Percentiles rank a stretch among this genome's conserved stretches.
Evolutionary conservation across 768 basidiomycete species (phyloP).

Genomic region (Leccinum rimulosum): DNA sequence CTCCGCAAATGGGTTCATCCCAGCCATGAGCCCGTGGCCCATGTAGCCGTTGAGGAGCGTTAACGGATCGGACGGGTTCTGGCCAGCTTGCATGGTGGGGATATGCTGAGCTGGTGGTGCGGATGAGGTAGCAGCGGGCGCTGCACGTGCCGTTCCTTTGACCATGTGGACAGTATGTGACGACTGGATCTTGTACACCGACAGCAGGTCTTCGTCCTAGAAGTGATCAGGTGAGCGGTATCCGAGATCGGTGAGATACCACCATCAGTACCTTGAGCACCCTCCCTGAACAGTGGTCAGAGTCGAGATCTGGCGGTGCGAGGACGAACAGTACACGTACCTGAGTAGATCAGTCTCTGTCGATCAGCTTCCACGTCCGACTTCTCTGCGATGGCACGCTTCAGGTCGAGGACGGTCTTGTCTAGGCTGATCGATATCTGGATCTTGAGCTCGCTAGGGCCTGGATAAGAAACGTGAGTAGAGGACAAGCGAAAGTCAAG

Average conservation of each 20-base stretch:
- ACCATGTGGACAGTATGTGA: slow-evolving; percentile 93
- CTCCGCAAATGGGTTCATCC: slow-evolving; percentile 88
- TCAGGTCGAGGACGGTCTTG: slow-evolving; percentile 89
- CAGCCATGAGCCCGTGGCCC: slow-evolving; percentile 78
- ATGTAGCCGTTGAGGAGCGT: slow-evolving; percentile 77
- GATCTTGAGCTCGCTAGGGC: slow-evolving; percentile 91
- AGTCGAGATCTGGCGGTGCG: neutral
- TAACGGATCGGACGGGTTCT: slow-evolving; percentile 84
- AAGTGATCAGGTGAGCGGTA: slow-evolving; percentile 7
- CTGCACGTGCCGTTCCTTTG: slow-evolving; percentile 65
- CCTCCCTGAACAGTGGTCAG: slow-evolving; percentile 43
- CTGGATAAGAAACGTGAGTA: slow-evolving; percentile 31
- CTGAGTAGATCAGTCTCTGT: slow-evolving; percentile 92
- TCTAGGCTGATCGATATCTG: slow-evolving; percentile 77
- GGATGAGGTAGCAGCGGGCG: slow-evolving; percentile 38
- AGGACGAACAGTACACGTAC: slow-evolving; percentile 37
- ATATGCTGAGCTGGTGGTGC: slow-evolving; percentile 43
- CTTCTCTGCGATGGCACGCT: slow-evolving; percentile 82
- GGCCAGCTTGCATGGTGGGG: slow-evolving; percentile 88
- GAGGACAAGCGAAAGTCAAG: neutral
- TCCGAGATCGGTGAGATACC: neutral
- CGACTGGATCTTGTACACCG: slow-evolving; percentile 87
- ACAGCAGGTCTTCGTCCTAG: slow-evolving; percentile 80
- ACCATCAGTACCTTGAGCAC: slow-evolving; percentile 61
- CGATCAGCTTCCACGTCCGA: slow-evolving; percentile 83